These are phyloP conservation scores for Calonectria naviculata DNA, from an alignment of 2,329 filamentous ascomycete genomes.

Conservation along the genomic window DNA sequence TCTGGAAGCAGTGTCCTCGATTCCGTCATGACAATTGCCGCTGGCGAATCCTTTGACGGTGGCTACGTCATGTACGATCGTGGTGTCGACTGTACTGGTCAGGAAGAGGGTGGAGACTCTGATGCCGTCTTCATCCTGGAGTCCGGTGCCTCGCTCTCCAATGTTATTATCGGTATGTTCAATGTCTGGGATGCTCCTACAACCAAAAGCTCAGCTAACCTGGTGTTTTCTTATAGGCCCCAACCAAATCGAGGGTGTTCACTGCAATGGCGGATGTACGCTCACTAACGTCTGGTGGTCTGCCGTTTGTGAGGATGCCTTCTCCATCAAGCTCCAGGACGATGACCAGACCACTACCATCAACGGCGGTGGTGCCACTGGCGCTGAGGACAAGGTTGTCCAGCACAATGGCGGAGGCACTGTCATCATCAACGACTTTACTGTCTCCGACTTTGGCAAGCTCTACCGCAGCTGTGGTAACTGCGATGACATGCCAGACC, in stretches of 20 bases:
- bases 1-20: slow-evolving; percentile 38
- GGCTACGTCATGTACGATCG: slow-evolving; percentile 42
- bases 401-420: slow-evolving; percentile 13
- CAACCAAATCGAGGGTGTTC: slow-evolving; percentile 57
- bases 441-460: slow-evolving; percentile 17
- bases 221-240: slow-evolving; percentile 25
- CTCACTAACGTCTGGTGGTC: slow-evolving; percentile 60
- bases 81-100: slow-evolving; percentile 40
- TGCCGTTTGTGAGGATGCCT: slow-evolving; percentile 59
- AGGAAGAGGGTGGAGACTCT: slow-evolving; percentile 39
- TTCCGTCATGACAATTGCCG: slow-evolving; percentile 39
- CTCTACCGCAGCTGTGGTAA: slow-evolving; percentile 16
- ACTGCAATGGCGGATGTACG: slow-evolving; percentile 56
- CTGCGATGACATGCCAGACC: slow-evolving; percentile 14
- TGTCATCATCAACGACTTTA: slow-evolving; percentile 12
- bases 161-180: slow-evolving; percentile 56
- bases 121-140: slow-evolving; percentile 58
- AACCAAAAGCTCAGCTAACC: not conserved
- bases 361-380: slow-evolving; percentile 9
- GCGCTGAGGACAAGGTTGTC: slow-evolving; percentile 8
- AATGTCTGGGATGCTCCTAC: no score
- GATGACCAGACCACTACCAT: slow-evolving; percentile 50
- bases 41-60: slow-evolving; percentile 43
- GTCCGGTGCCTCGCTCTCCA: slow-evolving; percentile 54
- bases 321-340: slow-evolving; percentile 30